Base-by-base conservation (phyloP, 345 rosid genomes). In the Pugionium cornutum region DNA sequence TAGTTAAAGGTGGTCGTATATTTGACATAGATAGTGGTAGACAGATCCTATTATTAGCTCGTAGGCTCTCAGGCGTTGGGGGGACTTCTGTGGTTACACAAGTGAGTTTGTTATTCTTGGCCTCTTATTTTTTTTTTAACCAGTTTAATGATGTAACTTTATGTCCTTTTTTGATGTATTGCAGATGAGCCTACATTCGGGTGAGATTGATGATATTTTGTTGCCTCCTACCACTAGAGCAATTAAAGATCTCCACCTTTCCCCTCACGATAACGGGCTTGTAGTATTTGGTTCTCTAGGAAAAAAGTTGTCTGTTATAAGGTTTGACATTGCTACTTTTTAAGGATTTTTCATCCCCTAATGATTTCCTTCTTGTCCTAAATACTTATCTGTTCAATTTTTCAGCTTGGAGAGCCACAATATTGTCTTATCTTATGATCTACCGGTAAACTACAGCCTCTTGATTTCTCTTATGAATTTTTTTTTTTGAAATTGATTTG, bases 281-380 rank as follows among this genome's bases (percentile, higher is more conserved):
- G 89, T 77, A 26, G 85, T 89, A 39, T 86, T 73, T 73, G 86
- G 95, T 67, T 83, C 97, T 58, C 63, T 92, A 46, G 97, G 97
- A 49, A 92, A 87, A 79, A 84, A 79, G 48, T 49, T 92, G 76
- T 83, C 89, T 30, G 77, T 92, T 78, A 69, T 89, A 71, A 92
- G 92, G 95, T 87, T 70, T 28, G 51, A 26, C 58, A 27, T 49
- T 36, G 6, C 44, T 56, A 40, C 35, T 37, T 54, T 36, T 65
- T 42, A 25, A 33, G 5, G 8, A 27, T 29, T 26, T 5, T 71
- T 40, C 5, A 31, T 64, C 62, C 10, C 39, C 40, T 31, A 40
- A 7, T 39, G 67, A 26, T 49, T 57, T 44, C 35, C 28, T 27
- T 49, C 26, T 62, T 36, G 45, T 51, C 31, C 50, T 33, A 28